phyloP scores from a whole-genome alignment of 2,329 filamentous ascomycete genomes.

The Monilinia laxa region DNA sequence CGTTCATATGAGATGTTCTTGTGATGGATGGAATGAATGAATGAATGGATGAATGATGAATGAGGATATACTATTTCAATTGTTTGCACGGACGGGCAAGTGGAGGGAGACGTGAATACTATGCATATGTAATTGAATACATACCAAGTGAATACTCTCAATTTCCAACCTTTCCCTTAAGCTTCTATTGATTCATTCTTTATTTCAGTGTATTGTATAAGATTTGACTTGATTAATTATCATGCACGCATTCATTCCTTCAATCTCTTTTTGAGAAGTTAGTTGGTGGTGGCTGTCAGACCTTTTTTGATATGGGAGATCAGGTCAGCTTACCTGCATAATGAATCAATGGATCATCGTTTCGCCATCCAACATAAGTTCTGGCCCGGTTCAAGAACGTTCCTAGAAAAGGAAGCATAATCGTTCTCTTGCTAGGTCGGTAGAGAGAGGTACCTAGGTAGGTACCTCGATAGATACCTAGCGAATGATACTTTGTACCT shows the following conservation, averaged over 20 bases:
- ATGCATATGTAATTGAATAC: too few relatives aligned
- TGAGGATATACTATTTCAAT: slow-evolving; percentile 5
- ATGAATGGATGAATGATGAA: too few relatives aligned
- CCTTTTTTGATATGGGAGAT: not conserved
- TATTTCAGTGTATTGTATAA: too few relatives aligned
- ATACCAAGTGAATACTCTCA: not conserved
- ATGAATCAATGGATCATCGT: not conserved
- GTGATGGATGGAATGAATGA: slow-evolving; percentile 18
- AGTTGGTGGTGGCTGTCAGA: not conserved
- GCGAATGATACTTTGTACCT: too few relatives aligned
- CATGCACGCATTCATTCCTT: not conserved
- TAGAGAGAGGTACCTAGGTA: too few relatives aligned
- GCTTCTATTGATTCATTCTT: too few relatives aligned
- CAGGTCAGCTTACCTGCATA: not conserved
- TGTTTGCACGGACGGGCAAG: not conserved
- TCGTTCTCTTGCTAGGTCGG: too few relatives aligned
- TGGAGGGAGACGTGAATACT: too few relatives aligned
- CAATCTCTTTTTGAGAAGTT: not conserved
- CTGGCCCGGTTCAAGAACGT: too few relatives aligned
- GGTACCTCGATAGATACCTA: too few relatives aligned
- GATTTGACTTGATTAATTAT: not conserved
- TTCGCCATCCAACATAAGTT: not conserved
- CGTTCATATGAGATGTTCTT: slow-evolving; percentile 8
- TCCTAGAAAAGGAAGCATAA: too few relatives aligned
- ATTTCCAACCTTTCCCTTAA: too few relatives aligned